These are phyloP conservation scores for Puya raimondii DNA, from an alignment of 176 grass and related monocot species.

Conservation along the genomic window DNA sequence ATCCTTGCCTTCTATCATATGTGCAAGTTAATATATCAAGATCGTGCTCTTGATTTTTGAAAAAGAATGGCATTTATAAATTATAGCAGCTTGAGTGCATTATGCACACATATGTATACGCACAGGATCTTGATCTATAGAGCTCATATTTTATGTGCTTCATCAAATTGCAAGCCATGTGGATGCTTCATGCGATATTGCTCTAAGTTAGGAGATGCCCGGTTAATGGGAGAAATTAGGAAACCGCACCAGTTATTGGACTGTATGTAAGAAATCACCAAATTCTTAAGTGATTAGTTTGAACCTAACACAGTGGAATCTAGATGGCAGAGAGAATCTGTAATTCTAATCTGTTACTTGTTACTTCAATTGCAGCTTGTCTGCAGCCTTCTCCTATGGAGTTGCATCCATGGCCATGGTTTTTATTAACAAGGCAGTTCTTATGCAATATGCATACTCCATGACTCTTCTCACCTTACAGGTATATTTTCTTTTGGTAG, in stretches of 20 bases:
- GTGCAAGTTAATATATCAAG: no score
- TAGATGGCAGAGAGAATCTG: neutral
- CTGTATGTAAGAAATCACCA: neutral
- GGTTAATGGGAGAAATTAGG: neutral
- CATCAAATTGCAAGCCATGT: neutral
- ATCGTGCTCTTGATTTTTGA: no score
- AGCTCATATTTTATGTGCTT: neutral
- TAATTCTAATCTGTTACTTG: conserved; percentile 14
- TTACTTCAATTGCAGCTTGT: conserved; percentile 45
- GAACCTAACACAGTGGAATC: neutral
- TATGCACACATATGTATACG: neutral
- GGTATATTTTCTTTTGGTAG: conserved; percentile 24
- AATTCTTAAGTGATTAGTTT: neutral
- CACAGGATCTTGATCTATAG: neutral
- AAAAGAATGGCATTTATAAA: neutral
- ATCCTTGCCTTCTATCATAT: no score
- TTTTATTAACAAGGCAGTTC: conserved; percentile 89
- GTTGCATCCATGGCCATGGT: conserved; percentile 90
- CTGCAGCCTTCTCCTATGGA: conserved; percentile 82
- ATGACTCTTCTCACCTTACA: conserved; percentile 93
- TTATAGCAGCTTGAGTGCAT: neutral
- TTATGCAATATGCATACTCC: conserved; percentile 93
- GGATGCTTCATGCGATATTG: neutral
- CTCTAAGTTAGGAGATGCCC: neutral
- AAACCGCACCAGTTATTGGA: neutral